phyloP scores from a whole-genome alignment of 306 rosid genomes.

The Sesbania bispinosa region DNA sequence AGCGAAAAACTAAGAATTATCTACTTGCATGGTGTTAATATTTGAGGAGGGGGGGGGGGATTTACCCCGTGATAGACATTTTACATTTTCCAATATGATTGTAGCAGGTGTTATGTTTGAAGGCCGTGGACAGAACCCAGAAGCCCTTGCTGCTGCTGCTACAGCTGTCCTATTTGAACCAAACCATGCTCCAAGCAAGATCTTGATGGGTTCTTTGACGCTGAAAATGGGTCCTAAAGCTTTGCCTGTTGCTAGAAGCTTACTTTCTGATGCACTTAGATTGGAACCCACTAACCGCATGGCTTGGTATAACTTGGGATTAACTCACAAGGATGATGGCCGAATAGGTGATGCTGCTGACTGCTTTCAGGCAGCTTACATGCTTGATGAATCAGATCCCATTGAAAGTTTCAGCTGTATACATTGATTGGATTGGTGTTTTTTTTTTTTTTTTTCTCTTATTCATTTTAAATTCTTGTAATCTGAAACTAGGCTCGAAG shows the following conservation, averaged over 20 bases:
- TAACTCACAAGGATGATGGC: constrained; percentile 72
- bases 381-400: constrained; percentile 96
- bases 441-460: neutral
- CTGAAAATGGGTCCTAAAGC: constrained; percentile 51
- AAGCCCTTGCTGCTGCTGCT: constrained; percentile 51
- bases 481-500: constrained; percentile 17
- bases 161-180: constrained; percentile 62
- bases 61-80: neutral
- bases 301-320: constrained; percentile 86
- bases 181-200: constrained; percentile 63
- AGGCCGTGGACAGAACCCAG: constrained; percentile 55
- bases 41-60: neutral
- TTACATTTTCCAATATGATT: constrained; percentile 17
- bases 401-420: constrained; percentile 63
- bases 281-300: constrained; percentile 73
- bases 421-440: constrained; percentile 43
- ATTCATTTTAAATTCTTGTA: neutral
- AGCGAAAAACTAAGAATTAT: neutral
- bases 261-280: constrained; percentile 83
- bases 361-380: constrained; percentile 91
- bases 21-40: neutral
- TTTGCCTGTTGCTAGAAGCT: constrained; percentile 76
- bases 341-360: constrained; percentile 76
- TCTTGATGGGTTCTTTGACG: constrained; percentile 54
- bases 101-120: constrained; percentile 58